These are phyloP conservation scores for Aspergillus incahuasiensis DNA, from an alignment of 495 filamentous ascomycete genomes.

Conservation along the genomic window DNA sequence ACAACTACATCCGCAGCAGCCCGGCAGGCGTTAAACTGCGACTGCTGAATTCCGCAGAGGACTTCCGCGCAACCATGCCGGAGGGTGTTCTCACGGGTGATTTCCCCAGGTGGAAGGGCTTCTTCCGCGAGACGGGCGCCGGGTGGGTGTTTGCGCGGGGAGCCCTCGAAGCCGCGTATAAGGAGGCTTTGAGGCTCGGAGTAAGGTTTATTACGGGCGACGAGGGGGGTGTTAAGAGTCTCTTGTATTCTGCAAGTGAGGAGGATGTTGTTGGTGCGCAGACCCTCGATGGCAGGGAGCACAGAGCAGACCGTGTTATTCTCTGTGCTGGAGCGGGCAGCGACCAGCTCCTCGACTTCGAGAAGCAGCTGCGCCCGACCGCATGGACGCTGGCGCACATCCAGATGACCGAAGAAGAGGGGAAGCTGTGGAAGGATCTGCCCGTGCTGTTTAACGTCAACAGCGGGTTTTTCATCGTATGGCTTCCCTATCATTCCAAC, in stretches of 20 bases:
- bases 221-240: slow-evolving; percentile 31
- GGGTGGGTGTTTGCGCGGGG: slow-evolving; percentile 50
- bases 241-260: slow-evolving; percentile 23
- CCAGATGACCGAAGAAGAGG: slow-evolving; percentile 42
- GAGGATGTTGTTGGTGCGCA: slow-evolving; percentile 33
- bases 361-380: slow-evolving; percentile 50
- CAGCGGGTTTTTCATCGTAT: slow-evolving; percentile 48
- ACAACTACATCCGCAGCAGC: slow-evolving; percentile 3
- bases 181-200: slow-evolving; percentile 41
- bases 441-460: slow-evolving; percentile 50
- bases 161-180: slow-evolving; percentile 41
- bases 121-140: slow-evolving; percentile 35
- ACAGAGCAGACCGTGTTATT: slow-evolving; percentile 37
- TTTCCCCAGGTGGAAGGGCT: slow-evolving; percentile 49
- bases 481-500: neutral
- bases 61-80: slow-evolving; percentile 50
- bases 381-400: slow-evolving; percentile 52
- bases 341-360: slow-evolving; percentile 44
- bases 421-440: slow-evolving; percentile 35
- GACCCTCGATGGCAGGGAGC: slow-evolving; percentile 31
- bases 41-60: slow-evolving; percentile 31
- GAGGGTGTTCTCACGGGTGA: slow-evolving; percentile 45
- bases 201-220: slow-evolving; percentile 41
- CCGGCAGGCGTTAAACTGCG: slow-evolving; percentile 32
- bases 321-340: slow-evolving; percentile 46